A percentile compares a stretch with the other conserved stretches of the same genome.
phyloP scores from a whole-genome alignment of 2,329 filamentous ascomycete species.

The Dactylonectria estremocensis region DNA sequence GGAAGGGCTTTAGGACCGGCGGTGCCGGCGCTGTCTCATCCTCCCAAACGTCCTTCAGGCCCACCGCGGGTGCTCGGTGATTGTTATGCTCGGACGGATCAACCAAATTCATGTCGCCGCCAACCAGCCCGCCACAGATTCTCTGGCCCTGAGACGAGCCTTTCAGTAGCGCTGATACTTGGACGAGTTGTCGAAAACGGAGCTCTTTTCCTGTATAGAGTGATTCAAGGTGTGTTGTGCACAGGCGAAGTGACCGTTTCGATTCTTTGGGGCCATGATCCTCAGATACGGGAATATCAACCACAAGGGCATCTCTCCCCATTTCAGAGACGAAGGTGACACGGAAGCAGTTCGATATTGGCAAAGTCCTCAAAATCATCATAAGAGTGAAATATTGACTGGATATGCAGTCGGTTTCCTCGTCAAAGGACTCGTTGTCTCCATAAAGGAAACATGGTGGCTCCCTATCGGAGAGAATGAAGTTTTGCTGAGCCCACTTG shows the following conservation, averaged over 20 bases:
- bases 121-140: constrained; percentile 19
- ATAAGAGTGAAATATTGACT: constrained; percentile 22
- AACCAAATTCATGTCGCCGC: constrained; percentile 30
- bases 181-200: constrained; percentile 13
- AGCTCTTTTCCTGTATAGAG: constrained; percentile 11
- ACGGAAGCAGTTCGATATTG: constrained; percentile 22
- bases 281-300: constrained; percentile 10
- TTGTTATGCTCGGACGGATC: constrained; percentile 13
- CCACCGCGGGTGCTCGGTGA: background rate
- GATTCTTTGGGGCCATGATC: background rate
- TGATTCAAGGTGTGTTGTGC: constrained; percentile 28
- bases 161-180: constrained; percentile 23
- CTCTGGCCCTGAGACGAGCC: background rate
- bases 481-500: constrained; percentile 23
- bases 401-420: too few relatives aligned
- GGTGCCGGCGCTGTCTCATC: background rate
- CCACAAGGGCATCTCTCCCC: constrained; percentile 21
- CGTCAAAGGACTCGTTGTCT: background rate
- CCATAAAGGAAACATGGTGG: constrained; percentile 2
- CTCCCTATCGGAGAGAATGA: constrained; percentile 16
- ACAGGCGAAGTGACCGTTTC: constrained; percentile 4
- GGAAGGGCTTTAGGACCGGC: too few relatives aligned
- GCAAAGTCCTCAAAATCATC: constrained; percentile 20
- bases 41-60: constrained; percentile 15
- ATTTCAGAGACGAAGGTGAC: constrained; percentile 12